Evolutionary conservation across 1,284 basidiomycete species (phyloP), one percentile per base, ranked within the genome.

Genomic region (Tylopilus sp.): DNA sequence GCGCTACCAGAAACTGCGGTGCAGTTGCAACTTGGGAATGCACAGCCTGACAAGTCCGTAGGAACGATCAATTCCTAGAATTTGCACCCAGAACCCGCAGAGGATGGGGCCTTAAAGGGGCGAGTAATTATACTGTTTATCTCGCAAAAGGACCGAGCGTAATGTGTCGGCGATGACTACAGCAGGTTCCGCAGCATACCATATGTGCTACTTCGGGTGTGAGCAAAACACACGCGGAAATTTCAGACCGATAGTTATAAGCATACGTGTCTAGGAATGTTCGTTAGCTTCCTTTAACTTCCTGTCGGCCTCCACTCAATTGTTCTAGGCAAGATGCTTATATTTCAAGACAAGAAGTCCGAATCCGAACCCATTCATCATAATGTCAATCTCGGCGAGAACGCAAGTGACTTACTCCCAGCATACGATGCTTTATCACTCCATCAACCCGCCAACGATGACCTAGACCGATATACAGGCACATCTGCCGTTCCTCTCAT

Each of bases 391-490:
- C 17, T 14, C 26, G 20, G 41, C 21, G 37, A 26, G 4, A 11
- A 15, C 24, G 20, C 15, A n/a, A 39, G 28, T 10, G 61, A 57
- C 37, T 48, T 29, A 10, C 61, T 57, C 7, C 61, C 61, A 10
- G 51, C 59, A 45, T 63, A 63, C 11, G 51, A 60, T 37, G 44
- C 51, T 3, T 37, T 57, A 24, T 50, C 49, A 8, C 17, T 48
- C n/a, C 46, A 28, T 24, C 49, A 7, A n/a, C n/a, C n/a, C n/a
- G n/a, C 55, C n/a, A 20, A 24, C 28, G 18, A n/a, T 20, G 18
- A 6, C 21, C 15, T 18, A 20, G 20, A 28, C 33, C 41, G 8
- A 12, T 9, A 26, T 20, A 20, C 36, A 17, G 11, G 24, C 3
- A 12, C 17, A 14, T 20, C 50, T 17, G 7, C 42, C 15, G 39